Evolutionary conservation across 306 rosid genomes (phyloP).

Genomic region (Coriaria nepalensis): DNA sequence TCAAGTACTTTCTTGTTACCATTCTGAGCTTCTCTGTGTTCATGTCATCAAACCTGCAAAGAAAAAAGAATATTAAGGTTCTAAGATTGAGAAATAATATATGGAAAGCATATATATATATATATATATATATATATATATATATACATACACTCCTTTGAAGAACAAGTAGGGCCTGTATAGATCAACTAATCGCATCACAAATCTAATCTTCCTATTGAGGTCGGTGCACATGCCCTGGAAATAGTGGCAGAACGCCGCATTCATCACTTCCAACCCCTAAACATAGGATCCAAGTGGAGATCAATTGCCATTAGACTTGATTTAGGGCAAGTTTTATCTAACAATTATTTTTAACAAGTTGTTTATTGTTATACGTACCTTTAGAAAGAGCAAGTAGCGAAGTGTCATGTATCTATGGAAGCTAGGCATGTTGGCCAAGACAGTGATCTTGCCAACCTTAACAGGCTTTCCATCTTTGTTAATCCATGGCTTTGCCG

Average conservation of each 20-base stretch:
- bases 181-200: slow-evolving; percentile 60
- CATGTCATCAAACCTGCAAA: slow-evolving; percentile 58
- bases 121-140: not conserved
- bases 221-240: slow-evolving; percentile 27
- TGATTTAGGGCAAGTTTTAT: not conserved
- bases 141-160: slow-evolving; percentile 45
- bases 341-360: not conserved
- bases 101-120: not conserved
- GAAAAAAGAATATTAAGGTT: not conserved
- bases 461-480: slow-evolving; percentile 51
- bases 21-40: slow-evolving; percentile 43
- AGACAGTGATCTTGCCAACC: slow-evolving; percentile 29
- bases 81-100: too few species aligned
- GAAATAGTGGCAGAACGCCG: slow-evolving; percentile 54
- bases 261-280: slow-evolving; percentile 57
- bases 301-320: not conserved
- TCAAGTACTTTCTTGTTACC: slow-evolving; percentile 15
- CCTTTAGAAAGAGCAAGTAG: slow-evolving; percentile 53
- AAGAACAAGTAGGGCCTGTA: slow-evolving; percentile 78
- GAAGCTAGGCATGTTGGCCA: slow-evolving; percentile 51
- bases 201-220: slow-evolving; percentile 41
- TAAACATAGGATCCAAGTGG: slow-evolving; percentile 1
- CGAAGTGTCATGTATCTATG: slow-evolving; percentile 56
- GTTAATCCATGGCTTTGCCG: slow-evolving; percentile 51
- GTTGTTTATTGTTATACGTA: slow-evolving; percentile 1